Base-by-base conservation (phyloP, 352 stramenopile genomes). In the Achlya hypogyna region DNA sequence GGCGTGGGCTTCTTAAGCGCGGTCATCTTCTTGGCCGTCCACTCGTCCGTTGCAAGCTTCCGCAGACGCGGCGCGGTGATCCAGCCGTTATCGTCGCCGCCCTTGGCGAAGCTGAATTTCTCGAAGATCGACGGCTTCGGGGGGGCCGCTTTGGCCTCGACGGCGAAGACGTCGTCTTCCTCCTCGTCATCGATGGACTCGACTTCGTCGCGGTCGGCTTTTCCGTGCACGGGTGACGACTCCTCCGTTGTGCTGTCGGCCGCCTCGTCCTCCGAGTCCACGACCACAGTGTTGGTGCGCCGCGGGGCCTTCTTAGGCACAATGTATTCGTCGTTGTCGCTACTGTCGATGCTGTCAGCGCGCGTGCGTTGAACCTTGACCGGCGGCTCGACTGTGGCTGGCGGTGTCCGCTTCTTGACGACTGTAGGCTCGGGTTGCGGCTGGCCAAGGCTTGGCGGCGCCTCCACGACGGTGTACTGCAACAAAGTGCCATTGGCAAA, bases 401-500 rank as follows among this genome's bases (percentile, higher is more conserved):
- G 25, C 6, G 63, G n/a, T 4, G 29, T 3, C 0, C 49, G 63
- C 63, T 77, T 71, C 71, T 71, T 40, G 58, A 65, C 38, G 76
- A 74, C n/a, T n/a, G n/a, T n/a, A n/a, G n/a, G n/a, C n/a, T n/a
- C n/a, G 40, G 69, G 76, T 6, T 58, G 74, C 56, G 72, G 64
- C 58, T 72, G 38, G 74, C 22, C 28, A 0, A n/a, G n/a, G n/a
- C n/a, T n/a, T n/a, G 66, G 69, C 56, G 84, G 72, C 31, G 73
- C 51, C 58, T 93, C 79, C 25, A 93, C 71, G 12, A 93, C 82
- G 51, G 87, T 75, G 72, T 94, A 94, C 75, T 94, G 92, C 49
- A 80, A 88, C 28, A 93, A 70, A 54, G 85, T 91, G 2, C 85
- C 85, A 58, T 91, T 91, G 45, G 82, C 83, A 71, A 89, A 92